Evolutionary conservation across 176 grass and related monocot species (phyloP).

Genomic region (Oryza glaberrima): DNA sequence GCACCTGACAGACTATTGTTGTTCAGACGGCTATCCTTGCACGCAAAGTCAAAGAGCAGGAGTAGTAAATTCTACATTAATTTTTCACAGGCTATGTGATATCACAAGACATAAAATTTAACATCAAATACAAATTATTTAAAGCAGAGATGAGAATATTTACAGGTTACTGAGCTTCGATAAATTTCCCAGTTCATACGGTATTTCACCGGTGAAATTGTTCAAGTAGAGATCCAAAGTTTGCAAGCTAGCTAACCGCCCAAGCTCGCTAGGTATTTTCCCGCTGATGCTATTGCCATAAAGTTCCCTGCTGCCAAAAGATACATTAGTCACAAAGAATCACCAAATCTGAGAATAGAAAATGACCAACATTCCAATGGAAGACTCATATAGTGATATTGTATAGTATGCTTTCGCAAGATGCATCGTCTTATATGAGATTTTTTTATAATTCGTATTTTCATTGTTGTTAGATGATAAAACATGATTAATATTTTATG

Average conservation of each 20-base stretch:
- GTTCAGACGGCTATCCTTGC: conserved; percentile 51
- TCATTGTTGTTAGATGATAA: no score
- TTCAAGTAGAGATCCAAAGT: conserved; percentile 61
- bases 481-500: no score
- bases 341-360: not conserved
- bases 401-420: not conserved
- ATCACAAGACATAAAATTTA: not conserved
- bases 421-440: not conserved
- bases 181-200: conserved; percentile 41
- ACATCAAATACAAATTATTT: not conserved
- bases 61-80: not conserved
- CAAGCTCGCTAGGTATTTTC: conserved; percentile 44
- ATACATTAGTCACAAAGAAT: not conserved
- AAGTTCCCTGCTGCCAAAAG: conserved; percentile 42
- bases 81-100: no score
- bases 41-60: conserved; percentile 4
- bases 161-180: conserved; percentile 46
- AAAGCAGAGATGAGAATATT: not conserved
- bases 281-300: conserved; percentile 52
- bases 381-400: no score
- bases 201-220: conserved; percentile 43
- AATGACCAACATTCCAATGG: not conserved
- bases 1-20: conserved; percentile 46
- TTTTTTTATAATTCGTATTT: no score
- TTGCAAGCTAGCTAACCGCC: conserved; percentile 44